phyloP scores from a whole-genome alignment of 176 grass and related monocot species.

The sorghum (Sorghum bicolor) region DNA sequence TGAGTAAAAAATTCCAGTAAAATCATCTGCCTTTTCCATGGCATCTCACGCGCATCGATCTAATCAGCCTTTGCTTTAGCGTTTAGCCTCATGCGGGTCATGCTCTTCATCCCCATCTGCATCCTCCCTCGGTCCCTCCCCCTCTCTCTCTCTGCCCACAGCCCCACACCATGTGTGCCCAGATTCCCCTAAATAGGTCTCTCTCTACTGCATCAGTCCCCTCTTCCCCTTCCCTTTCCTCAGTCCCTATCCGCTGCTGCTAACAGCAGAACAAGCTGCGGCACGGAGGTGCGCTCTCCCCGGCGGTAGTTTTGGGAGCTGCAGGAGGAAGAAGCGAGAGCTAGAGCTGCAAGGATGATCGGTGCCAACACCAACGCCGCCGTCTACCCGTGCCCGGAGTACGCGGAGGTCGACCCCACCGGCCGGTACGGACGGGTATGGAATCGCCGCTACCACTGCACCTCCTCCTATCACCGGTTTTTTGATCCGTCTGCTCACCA shows the following conservation, averaged over 20 bases:
- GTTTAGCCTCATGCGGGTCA: slow-evolving; percentile 2
- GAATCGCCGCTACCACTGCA: neutral
- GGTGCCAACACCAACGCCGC: slow-evolving; percentile 30
- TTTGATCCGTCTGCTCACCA: slow-evolving; percentile 12
- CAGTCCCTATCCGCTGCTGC: slow-evolving; percentile 22
- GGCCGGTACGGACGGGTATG: slow-evolving; percentile 96
- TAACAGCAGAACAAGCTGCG: neutral
- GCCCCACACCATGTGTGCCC: slow-evolving; percentile 33
- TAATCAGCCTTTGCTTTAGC: neutral
- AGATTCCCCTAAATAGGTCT: slow-evolving; percentile 38
- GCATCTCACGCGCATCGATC: slow-evolving; percentile 9
- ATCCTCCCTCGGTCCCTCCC: neutral
- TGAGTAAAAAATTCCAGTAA: slow-evolving; percentile 23
- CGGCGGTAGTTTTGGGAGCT: neutral
- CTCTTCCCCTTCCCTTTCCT: slow-evolving; percentile 6
- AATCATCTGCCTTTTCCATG: slow-evolving; percentile 10
- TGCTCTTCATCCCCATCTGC: neutral
- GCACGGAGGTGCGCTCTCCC: neutral
- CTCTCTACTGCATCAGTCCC: slow-evolving; percentile 6
- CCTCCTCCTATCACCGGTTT: slow-evolving; percentile 6
- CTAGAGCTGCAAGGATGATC: slow-evolving; percentile 50
- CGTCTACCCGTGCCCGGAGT: slow-evolving; percentile 46
- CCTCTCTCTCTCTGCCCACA: neutral
- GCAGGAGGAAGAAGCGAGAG: slow-evolving; percentile 9
- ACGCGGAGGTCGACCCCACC: slow-evolving; percentile 86